Evolutionary conservation across 169 alveolate species (phyloP).

Genomic region (Plasmodium reichenowi): DNA sequence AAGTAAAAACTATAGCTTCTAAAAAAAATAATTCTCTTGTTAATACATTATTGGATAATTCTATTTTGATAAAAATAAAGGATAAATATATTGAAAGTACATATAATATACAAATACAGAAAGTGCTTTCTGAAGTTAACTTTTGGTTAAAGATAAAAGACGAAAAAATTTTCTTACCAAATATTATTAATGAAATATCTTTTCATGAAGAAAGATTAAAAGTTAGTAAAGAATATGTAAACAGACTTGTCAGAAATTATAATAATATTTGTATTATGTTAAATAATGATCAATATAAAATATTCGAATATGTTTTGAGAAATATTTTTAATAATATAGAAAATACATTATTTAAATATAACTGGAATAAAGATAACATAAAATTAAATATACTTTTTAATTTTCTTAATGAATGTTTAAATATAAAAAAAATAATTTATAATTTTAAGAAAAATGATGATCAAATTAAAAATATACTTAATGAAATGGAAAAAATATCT

Average conservation of each 20-base stretch:
- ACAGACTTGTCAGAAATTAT: conserved; percentile 66
- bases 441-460: conserved; percentile 44
- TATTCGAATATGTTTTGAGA: conserved; percentile 61
- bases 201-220: conserved; percentile 74
- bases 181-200: conserved; percentile 63
- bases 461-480: conserved; percentile 49
- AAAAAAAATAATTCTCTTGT: conserved; percentile 68
- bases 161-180: conserved; percentile 64
- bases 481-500: conserved; percentile 56
- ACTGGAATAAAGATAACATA: conserved; percentile 74
- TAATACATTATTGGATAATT: conserved; percentile 51
- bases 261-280: conserved; percentile 56
- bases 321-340: conserved; percentile 63
- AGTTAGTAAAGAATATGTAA: conserved; percentile 71
- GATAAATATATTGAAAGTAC: conserved; percentile 65
- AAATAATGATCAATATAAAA: conserved; percentile 64
- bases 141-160: conserved; percentile 72
- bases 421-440: conserved; percentile 32
- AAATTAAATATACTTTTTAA: conserved; percentile 45
- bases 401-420: conserved; percentile 53
- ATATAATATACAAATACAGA: conserved; percentile 48
- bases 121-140: conserved; percentile 55
- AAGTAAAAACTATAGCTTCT: conserved; percentile 48
- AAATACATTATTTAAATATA: conserved; percentile 60
- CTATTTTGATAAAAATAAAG: conserved; percentile 51